These are phyloP conservation scores for Coniferiporia sulphurascens DNA, from an alignment of 1,284 basidiomycete genomes.

Conservation along the genomic window DNA sequence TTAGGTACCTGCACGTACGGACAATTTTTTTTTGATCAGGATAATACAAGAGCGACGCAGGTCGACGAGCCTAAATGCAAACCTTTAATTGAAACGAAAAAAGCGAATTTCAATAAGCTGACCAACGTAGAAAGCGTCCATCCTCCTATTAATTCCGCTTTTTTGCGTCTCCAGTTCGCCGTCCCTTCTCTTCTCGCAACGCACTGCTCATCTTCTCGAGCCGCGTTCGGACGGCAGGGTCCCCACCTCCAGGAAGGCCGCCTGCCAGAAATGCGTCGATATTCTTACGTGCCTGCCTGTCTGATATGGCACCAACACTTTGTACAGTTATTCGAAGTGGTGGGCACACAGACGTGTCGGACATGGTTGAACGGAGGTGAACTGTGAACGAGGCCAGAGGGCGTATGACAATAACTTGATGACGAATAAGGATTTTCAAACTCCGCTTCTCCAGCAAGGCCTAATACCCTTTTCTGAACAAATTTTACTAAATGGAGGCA, in stretches of 20 bases:
- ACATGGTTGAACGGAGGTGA: constrained; percentile 6
- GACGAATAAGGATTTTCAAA: too few species aligned
- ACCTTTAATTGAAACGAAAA: not conserved
- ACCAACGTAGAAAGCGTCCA: not conserved
- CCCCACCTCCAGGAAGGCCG: constrained; percentile 21
- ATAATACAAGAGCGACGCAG: not conserved
- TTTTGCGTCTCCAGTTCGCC: not conserved
- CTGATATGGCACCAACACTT: constrained; percentile 19
- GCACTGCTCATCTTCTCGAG: constrained; percentile 9
- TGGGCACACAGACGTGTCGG: constrained; percentile 4
- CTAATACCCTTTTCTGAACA: too few species aligned
- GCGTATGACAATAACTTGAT: too few species aligned
- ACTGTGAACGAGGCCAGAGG: constrained; percentile 4
- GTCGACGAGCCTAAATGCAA: not conserved
- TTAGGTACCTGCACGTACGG: not conserved
- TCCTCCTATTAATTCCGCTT: not conserved
- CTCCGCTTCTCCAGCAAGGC: too few species aligned
- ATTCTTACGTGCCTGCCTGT: constrained; percentile 22
- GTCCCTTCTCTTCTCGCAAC: not conserved
- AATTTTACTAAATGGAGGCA: too few species aligned
- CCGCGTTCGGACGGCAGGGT: constrained; percentile 7
- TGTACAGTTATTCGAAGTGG: constrained; percentile 5
- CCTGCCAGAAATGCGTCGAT: constrained; percentile 24
- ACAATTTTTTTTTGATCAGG: not conserved
- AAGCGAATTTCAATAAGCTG: not conserved